These are phyloP conservation scores for Eucalyptus victrix DNA, from an alignment of 345 rosid genomes.

Conservation along the genomic window DNA sequence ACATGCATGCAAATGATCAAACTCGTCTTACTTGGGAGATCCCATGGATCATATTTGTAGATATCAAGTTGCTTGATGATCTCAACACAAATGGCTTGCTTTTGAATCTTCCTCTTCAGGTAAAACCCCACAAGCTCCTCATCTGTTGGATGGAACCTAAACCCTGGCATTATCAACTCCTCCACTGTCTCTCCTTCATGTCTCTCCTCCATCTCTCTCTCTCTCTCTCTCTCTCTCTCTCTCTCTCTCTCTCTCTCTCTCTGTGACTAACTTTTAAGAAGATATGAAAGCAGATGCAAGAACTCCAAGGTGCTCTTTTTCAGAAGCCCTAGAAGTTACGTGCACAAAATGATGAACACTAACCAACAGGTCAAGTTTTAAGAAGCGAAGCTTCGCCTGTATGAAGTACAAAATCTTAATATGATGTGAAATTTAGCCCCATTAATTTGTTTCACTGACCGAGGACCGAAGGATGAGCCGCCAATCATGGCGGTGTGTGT, in stretches of 20 bases:
- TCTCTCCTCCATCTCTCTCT: conserved; percentile 4
- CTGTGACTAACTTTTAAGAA: not conserved
- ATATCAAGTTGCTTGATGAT: conserved; percentile 81
- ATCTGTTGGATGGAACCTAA: conserved; percentile 90
- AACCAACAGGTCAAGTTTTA: not conserved
- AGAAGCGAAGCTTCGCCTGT: not conserved
- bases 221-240: conserved; percentile 19
- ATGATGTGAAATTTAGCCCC: not conserved
- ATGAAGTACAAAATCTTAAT: not conserved
- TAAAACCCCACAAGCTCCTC: conserved; percentile 90
- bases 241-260: not conserved
- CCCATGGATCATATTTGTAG: conserved; percentile 93
- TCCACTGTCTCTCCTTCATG: conserved; percentile 34
- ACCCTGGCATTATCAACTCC: conserved; percentile 74
- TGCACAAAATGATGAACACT: not conserved
- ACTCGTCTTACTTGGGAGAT: conserved; percentile 65
- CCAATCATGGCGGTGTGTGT: conserved; percentile 53
- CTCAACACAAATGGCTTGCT: conserved; percentile 54
- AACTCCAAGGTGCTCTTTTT: not conserved
- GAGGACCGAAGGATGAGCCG: conserved; percentile 92
- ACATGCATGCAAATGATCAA: not conserved
- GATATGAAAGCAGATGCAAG: not conserved
- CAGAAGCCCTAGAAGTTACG: not conserved
- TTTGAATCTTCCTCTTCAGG: conserved; percentile 67
- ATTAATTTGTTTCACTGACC: not conserved